Evolutionary conservation across 192 early-diverging fungal species (phyloP).

Genomic region (Coemansia sp.): DNA sequence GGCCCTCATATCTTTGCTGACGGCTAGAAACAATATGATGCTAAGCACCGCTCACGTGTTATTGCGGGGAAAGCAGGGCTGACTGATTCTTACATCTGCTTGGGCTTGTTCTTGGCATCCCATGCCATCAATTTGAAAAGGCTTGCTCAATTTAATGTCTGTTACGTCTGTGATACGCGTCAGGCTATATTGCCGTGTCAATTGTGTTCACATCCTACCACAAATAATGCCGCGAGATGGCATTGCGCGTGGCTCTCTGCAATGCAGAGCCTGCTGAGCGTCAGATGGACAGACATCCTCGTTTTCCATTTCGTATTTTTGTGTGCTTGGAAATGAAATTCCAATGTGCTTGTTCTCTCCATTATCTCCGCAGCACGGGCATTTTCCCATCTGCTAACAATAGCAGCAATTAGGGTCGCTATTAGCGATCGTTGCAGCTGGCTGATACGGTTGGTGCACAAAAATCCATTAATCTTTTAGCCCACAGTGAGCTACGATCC

Average conservation of each 20-base stretch:
- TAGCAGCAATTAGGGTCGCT: background rate
- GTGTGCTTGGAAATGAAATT: background rate
- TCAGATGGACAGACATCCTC: constrained; percentile 9
- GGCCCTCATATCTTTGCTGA: background rate
- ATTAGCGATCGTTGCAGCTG: background rate
- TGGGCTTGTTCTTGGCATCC: too few relatives aligned
- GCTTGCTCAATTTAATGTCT: too few relatives aligned
- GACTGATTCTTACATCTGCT: too few relatives aligned
- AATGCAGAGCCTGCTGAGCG: constrained; percentile 9
- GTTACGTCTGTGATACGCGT: too few relatives aligned
- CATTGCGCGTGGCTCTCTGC: background rate
- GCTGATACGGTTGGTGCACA: background rate
- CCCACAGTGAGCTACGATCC: background rate
- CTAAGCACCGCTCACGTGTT: too few relatives aligned
- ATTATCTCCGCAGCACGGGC: background rate
- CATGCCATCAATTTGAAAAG: too few relatives aligned
- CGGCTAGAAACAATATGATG: background rate
- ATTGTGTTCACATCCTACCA: too few relatives aligned
- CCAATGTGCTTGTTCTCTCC: too few relatives aligned
- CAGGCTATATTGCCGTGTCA: too few relatives aligned
- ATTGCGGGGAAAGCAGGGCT: too few relatives aligned
- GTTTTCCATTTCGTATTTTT: background rate
- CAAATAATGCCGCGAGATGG: too few relatives aligned
- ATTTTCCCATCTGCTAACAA: background rate
- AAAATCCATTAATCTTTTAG: too few relatives aligned